A percentile compares a stretch with the other conserved stretches of the same genome.
These are phyloP conservation scores for Xylaria telfairii DNA, from an alignment of 495 filamentous ascomycete genomes.

Conservation along the genomic window DNA sequence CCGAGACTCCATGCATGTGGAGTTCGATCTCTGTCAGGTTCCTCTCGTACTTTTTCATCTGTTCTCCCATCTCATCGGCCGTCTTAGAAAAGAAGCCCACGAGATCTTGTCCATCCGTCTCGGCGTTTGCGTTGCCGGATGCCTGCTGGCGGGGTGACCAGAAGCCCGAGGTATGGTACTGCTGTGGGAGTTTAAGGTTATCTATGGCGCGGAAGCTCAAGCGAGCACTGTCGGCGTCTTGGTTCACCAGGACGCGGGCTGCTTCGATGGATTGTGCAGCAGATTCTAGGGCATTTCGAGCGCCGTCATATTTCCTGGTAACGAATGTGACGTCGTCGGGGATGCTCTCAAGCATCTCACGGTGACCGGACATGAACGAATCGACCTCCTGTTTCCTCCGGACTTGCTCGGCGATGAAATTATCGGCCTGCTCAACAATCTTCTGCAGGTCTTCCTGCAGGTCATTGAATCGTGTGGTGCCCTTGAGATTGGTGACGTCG, in stretches of 20 bases:
- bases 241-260: slow-evolving; percentile 65
- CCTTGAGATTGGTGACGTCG: slow-evolving; percentile 73
- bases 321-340: slow-evolving; percentile 79
- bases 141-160: slow-evolving; percentile 55
- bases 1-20: slow-evolving; percentile 78
- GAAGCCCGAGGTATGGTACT: slow-evolving; percentile 69
- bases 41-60: slow-evolving; percentile 67
- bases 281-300: slow-evolving; percentile 72
- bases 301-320: slow-evolving; percentile 70
- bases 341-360: slow-evolving; percentile 66
- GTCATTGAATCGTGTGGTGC: slow-evolving; percentile 90
- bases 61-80: slow-evolving; percentile 71
- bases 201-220: slow-evolving; percentile 78
- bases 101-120: slow-evolving; percentile 70
- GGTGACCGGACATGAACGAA: slow-evolving; percentile 69
- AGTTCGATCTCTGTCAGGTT: slow-evolving; percentile 83
- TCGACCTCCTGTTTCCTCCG: slow-evolving; percentile 59
- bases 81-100: slow-evolving; percentile 78
- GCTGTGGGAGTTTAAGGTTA: slow-evolving; percentile 74
- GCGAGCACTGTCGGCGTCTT: slow-evolving; percentile 73
- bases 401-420: slow-evolving; percentile 73
- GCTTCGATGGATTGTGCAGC: slow-evolving; percentile 75
- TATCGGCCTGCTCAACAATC: slow-evolving; percentile 75
- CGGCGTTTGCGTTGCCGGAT: slow-evolving; percentile 40
- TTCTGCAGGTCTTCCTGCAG: slow-evolving; percentile 82